Base-by-base conservation (phyloP, 495 filamentous ascomycete genomes). In the Tuber melanosporum region DNA sequence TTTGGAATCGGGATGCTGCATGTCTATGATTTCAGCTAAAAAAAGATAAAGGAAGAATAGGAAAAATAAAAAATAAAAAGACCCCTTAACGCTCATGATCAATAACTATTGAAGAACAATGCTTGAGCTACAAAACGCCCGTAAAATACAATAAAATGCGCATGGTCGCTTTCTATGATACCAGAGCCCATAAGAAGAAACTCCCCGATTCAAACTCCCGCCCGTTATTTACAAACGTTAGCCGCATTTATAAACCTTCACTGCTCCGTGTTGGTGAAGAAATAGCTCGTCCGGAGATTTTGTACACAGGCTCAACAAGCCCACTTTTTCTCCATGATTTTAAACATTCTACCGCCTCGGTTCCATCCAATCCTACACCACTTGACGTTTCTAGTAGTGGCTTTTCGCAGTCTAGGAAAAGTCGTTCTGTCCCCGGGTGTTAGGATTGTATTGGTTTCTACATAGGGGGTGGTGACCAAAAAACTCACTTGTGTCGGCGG, bases 261-360 rank as follows among this genome's bases (percentile, higher is more conserved):
- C 57, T 66, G 26, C 57, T 66, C 26, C 57, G 57, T 66, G 57
- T 66, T 66, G 52, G 52, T 62, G 57, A 66, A 66, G 57, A 66
- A 19, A 66, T 66, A 3, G 57, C 57, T 36, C 57, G 12, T 26
- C 57, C 57, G 6, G 57, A 32, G 57, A 66, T 66, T 66, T 36
- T 66, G 57, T 66, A 66, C 57, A 66, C 14, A 2, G 57, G 57
- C 57, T 66, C 57, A 66, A 66, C 57, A 17, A 66, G 57, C 57
- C 57, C 57, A 66, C 26, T 66, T 36, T 66, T 66, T 66, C 57
- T 66, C 57, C 57, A 66, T 36, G 57, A 66, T 36, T 66, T 66
- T 8, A 66, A 19, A 36, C 57, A 66, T 36, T 66, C 57, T 36
- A 66, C 57, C 4, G 57, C 57, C 57, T 66, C 57, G 57, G 57